Percentiles rank a stretch among this genome's conserved stretches.
phyloP scores from a whole-genome alignment of 2,329 filamentous ascomycete genomes.

The Venturia nashicola region DNA sequence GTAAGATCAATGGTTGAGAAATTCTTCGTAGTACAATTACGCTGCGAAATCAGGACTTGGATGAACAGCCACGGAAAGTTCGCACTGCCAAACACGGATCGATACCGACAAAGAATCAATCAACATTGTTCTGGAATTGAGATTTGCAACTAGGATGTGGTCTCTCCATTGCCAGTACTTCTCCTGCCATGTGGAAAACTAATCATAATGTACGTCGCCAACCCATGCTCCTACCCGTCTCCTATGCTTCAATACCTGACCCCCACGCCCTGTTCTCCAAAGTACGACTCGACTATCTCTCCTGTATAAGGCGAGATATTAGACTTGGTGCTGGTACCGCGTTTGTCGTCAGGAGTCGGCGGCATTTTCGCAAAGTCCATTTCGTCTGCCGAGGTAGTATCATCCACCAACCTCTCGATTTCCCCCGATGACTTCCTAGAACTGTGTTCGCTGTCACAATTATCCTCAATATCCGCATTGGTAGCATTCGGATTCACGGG shows the following conservation, averaged over 20 bases:
- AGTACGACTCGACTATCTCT: not conserved
- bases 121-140: too few species aligned
- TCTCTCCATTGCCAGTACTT: too few species aligned
- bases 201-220: not conserved
- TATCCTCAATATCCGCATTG: not conserved
- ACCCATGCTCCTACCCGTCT: not conserved
- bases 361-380: not conserved
- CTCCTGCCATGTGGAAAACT: too few species aligned
- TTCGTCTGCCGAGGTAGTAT: not conserved
- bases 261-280: not conserved
- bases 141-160: too few species aligned
- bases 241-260: not conserved
- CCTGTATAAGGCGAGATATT: not conserved
- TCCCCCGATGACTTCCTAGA: not conserved
- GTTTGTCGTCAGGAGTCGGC: not conserved
- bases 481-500: not conserved
- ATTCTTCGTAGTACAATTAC: too few species aligned
- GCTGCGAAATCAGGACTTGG: too few species aligned
- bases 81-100: too few species aligned
- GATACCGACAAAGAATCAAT: too few species aligned
- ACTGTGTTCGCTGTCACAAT: not conserved
- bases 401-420: not conserved
- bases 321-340: not conserved
- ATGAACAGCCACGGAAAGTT: too few species aligned
- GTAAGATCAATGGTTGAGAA: too few species aligned